Base-by-base conservation (phyloP, 129 eudicot genomes). In the Oenanthe sinensis region DNA sequence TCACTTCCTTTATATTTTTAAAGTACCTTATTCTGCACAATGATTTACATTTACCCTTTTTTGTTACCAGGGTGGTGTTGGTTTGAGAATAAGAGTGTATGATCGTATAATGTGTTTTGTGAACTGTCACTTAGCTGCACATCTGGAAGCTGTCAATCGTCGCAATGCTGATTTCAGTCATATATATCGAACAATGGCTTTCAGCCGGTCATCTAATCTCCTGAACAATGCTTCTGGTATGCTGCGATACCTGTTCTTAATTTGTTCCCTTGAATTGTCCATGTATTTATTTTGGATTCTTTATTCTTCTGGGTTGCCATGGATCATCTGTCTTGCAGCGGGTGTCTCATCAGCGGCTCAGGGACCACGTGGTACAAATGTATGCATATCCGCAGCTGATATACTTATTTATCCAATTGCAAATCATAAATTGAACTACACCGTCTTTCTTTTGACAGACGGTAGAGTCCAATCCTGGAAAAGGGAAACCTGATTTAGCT, bases 111-210 rank as follows among this genome's bases (percentile, higher is more conserved):
- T 95, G 82, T 90, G 96, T 81, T 95, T 95, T 71, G 90, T 84
- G 43, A 95, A 95, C 83, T 92, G 99, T 74, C 99, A 95, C 89
- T 88, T 95, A 80, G 99, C 99, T 70, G 99, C 99, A 26, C 99
- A 95, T 85, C 84, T 95, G 89, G 99, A 95, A 86, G 99, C 99
- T 76, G 96, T 95, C 6, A 92, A 87, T 75, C 83, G 91, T 45
- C 87, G 99, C 30, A 95, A 95, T 79, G 93, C 96, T 69, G 99
- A 95, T 85, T 95, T 95, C 84, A 93, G 92, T 79, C 99, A 95
- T 80, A 88, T 95, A 48, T 95, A 58, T 85, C 83, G 89, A 60
- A 84, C 87, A 44, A 92, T 95, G 92, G 79, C 91, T 69, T 95
- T 90, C 79, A 83, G 91, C 47, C 88, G 96, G 70, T 82, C 91